These are phyloP conservation scores for Penicillium sp. DNA, from an alignment of 2,329 filamentous ascomycete species.

Conservation along the genomic window DNA sequence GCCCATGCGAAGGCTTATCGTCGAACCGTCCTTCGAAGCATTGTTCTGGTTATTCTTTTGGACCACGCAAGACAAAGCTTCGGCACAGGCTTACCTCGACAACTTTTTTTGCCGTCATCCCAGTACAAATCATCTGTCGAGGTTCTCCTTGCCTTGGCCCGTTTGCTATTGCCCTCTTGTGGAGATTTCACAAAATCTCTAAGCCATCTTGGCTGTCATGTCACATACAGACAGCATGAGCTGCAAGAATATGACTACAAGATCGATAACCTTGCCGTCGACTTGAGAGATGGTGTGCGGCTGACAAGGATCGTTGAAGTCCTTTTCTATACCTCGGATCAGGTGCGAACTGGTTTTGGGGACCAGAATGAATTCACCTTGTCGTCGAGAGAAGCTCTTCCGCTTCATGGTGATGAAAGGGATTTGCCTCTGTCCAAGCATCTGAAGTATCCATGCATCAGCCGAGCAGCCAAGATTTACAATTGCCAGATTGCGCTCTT, in stretches of 20 bases:
- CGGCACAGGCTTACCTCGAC: conserved; percentile 35
- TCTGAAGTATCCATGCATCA: conserved; percentile 59
- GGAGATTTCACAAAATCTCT: conserved; percentile 60
- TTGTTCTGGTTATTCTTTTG: conserved; percentile 62
- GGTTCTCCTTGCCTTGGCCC: conserved; percentile 55
- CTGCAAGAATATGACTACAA: conserved; percentile 62
- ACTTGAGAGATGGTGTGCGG: conserved; percentile 63
- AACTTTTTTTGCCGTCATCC: conserved; percentile 57
- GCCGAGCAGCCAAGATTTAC: conserved; percentile 59
- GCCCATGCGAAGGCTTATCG: conserved; percentile 54
- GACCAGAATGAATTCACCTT: conserved; percentile 50
- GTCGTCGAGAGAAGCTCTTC: conserved; percentile 48
- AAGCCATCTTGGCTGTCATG: conserved; percentile 58
- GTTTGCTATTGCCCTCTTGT: conserved; percentile 59
- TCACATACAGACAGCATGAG: conserved; percentile 57
- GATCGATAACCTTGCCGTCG: conserved; percentile 62
- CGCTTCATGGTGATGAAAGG: conserved; percentile 35
- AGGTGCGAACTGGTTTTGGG: conserved; percentile 31
- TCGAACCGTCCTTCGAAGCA: conserved; percentile 58
- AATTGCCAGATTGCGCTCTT: conserved; percentile 62
- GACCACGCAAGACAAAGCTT: conserved; percentile 54
- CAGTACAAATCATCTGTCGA: conserved; percentile 58
- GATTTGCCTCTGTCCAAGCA: conserved; percentile 57
- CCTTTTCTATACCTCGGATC: conserved; percentile 50
- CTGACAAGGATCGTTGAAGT: conserved; percentile 63